Evolutionary conservation across 345 rosid species (phyloP).

Genomic region (Mangifera indica): DNA sequence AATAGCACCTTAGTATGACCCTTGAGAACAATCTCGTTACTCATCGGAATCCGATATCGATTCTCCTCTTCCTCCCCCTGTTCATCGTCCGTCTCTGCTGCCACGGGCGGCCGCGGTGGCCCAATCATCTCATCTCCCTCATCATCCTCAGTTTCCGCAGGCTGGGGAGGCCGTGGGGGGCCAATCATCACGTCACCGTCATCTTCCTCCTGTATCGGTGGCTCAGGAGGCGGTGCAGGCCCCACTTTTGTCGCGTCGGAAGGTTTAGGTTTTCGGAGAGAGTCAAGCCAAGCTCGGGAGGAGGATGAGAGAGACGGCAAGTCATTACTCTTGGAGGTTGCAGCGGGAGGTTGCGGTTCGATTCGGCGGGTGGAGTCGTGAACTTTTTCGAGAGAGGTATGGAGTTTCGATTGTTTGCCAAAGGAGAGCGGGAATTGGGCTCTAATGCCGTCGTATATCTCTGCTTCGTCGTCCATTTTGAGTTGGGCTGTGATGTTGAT

Average conservation of each 20-base stretch:
- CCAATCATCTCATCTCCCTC: conserved; percentile 52
- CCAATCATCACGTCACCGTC: conserved; percentile 45
- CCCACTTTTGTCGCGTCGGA: conserved; percentile 9
- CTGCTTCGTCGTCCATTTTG: conserved; percentile 49
- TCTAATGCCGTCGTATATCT: conserved; percentile 46
- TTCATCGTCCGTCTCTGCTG: conserved; percentile 27
- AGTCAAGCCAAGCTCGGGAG: conserved; percentile 37
- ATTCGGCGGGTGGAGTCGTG: conserved; percentile 58
- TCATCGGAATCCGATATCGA: conserved; percentile 61
- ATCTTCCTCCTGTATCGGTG: conserved; percentile 17
- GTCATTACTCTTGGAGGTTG: conserved; percentile 20
- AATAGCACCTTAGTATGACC: conserved; percentile 74
- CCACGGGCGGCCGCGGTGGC: conserved; percentile 56
- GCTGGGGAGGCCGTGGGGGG: conserved; percentile 47
- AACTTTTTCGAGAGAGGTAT: conserved; percentile 45
- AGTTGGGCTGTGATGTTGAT: too few relatives aligned
- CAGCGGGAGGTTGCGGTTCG: not conserved
- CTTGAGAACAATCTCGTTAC: conserved; percentile 88
- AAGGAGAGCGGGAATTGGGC: conserved; percentile 58
- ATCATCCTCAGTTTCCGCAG: conserved; percentile 27
- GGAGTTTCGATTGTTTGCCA: conserved; percentile 54
- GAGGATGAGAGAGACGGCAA: conserved; percentile 46
- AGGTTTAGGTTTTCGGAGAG: conserved; percentile 35
- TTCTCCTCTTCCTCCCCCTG: conserved; percentile 60
- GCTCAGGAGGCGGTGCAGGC: conserved; percentile 13